These are phyloP conservation scores for Citrus mangshanensis DNA, from an alignment of 345 rosid species.

Conservation along the genomic window DNA sequence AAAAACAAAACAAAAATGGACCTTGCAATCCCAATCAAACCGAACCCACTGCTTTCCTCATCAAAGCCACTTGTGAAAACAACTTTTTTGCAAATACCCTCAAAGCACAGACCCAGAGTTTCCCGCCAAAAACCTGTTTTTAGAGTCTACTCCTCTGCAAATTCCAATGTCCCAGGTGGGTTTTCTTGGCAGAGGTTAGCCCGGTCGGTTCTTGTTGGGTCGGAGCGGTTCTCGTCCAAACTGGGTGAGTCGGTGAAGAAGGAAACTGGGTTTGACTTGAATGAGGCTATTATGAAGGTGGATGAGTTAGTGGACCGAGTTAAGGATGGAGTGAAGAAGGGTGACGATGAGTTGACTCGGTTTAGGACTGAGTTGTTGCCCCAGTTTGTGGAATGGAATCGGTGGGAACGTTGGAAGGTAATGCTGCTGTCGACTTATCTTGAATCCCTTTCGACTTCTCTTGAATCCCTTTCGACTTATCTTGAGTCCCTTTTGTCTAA, in stretches of 20 bases:
- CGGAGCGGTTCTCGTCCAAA: constrained; percentile 51
- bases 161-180: constrained; percentile 41
- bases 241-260: constrained; percentile 57
- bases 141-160: constrained; percentile 47
- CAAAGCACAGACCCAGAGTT: constrained; percentile 29
- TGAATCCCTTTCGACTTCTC: background rate
- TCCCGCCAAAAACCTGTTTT: constrained; percentile 29
- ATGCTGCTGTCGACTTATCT: background rate
- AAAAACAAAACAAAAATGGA: constrained; percentile 31
- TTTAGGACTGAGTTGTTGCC: constrained; percentile 54
- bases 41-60: constrained; percentile 37
- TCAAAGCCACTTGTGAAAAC: constrained; percentile 15
- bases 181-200: constrained; percentile 56
- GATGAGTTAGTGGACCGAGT: constrained; percentile 39
- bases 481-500: background rate
- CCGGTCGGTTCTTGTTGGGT: constrained; percentile 46
- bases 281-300: constrained; percentile 36
- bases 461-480: background rate
- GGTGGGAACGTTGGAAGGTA: constrained; percentile 89
- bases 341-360: constrained; percentile 43
- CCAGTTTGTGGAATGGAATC: constrained; percentile 65
- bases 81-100: constrained; percentile 23
- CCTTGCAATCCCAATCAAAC: constrained; percentile 30
- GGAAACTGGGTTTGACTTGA: constrained; percentile 70
- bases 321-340: constrained; percentile 36